A percentile compares a stretch with the other conserved stretches of the same genome.
Evolutionary conservation across 2,329 filamentous ascomycete genomes (phyloP).

Genomic region (Xylariaceae sp.): DNA sequence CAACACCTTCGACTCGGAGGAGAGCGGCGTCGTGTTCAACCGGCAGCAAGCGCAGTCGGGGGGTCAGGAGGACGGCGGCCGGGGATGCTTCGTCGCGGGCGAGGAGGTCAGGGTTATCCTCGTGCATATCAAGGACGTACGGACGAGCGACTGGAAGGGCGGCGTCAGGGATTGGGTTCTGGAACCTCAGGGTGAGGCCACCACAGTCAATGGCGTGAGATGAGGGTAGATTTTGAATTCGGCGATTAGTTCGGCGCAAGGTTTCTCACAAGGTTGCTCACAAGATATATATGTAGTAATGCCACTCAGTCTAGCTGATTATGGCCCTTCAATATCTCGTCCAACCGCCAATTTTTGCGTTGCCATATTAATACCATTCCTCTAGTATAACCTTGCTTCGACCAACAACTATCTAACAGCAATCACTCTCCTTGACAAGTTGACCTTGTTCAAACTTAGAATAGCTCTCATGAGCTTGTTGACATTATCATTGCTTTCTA

Average conservation of each 20-base stretch:
- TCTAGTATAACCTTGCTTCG: no score
- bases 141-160: conserved; percentile 96
- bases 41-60: conserved; percentile 32
- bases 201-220: conserved; percentile 45
- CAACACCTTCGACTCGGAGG: conserved; percentile 77
- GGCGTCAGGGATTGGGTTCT: conserved; percentile 77
- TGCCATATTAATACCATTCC: no score
- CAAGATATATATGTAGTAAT: background rate
- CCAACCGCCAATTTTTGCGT: no score
- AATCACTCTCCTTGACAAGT: no score
- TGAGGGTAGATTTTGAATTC: conserved; percentile 11
- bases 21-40: conserved; percentile 46
- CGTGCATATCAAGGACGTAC: conserved; percentile 80
- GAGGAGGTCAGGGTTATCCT: conserved; percentile 86
- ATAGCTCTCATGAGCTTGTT: no score
- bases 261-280: background rate
- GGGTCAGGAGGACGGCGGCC: conserved; percentile 52
- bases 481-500: no score
- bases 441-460: no score
- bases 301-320: no score
- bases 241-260: no score
- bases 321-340: no score
- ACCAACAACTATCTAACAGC: no score
- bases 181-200: conserved; percentile 34
- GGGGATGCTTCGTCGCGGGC: conserved; percentile 73